Evolutionary conservation across 2,329 filamentous ascomycete species (phyloP).

Genomic region (Calycina herbarum): DNA sequence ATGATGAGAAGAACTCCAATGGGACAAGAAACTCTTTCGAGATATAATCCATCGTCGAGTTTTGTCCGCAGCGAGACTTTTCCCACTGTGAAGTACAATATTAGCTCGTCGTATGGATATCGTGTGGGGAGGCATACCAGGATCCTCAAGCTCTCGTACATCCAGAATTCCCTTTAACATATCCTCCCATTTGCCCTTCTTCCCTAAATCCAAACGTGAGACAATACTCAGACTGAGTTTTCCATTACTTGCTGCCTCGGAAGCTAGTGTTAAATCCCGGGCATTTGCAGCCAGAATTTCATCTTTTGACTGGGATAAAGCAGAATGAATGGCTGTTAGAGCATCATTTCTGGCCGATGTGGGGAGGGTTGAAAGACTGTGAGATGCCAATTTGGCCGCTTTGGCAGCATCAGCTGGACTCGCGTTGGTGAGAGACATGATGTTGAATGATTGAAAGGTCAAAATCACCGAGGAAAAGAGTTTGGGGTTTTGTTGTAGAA

Average conservation of each 20-base stretch:
- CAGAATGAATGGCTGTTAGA: slow-evolving; percentile 77
- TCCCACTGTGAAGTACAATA: slow-evolving; percentile 59
- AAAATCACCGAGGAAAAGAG: background rate
- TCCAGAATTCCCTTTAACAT: slow-evolving; percentile 95
- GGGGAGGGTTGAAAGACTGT: slow-evolving; percentile 77
- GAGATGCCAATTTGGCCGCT: slow-evolving; percentile 78
- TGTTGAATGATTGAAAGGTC: background rate
- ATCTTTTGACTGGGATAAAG: slow-evolving; percentile 68
- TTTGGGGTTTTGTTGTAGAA: background rate
- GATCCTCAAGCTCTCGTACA: slow-evolving; percentile 81
- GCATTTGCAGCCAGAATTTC: slow-evolving; percentile 85
- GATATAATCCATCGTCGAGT: slow-evolving; percentile 79
- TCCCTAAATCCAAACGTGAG: slow-evolving; percentile 82
- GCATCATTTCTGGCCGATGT: slow-evolving; percentile 78
- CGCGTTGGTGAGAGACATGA: slow-evolving; percentile 88
- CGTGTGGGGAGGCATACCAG: slow-evolving; percentile 53
- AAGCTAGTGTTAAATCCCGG: slow-evolving; percentile 74
- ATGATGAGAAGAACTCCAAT: slow-evolving; percentile 98
- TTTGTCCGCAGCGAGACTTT: slow-evolving; percentile 79
- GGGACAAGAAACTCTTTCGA: slow-evolving; percentile 88
- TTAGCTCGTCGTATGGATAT: slow-evolving; percentile 17
- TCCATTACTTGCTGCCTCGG: slow-evolving; percentile 71
- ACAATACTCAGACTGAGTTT: slow-evolving; percentile 78
- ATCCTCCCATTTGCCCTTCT: slow-evolving; percentile 91
- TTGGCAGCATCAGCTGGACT: slow-evolving; percentile 75